phyloP scores from a whole-genome alignment of 1,284 basidiomycete genomes.

The Thecaphora thlaspeos region DNA sequence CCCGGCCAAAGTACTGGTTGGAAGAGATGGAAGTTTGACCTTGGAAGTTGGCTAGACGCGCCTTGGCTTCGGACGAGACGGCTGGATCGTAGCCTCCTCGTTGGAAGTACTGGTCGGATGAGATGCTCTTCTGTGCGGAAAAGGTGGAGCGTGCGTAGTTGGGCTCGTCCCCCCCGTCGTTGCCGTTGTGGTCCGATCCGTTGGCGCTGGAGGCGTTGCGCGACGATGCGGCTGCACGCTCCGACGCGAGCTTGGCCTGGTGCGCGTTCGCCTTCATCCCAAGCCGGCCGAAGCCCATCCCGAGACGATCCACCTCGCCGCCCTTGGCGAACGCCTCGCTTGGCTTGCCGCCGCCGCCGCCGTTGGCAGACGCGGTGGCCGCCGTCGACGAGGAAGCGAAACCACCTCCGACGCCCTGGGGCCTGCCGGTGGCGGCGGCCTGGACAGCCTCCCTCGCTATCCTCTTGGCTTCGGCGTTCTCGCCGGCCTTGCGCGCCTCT shows the following conservation, averaged over 20 bases:
- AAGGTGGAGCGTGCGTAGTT: conserved; percentile 87
- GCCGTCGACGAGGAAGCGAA: conserved; percentile 5
- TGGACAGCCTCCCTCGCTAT: conserved; percentile 44
- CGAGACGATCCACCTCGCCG: conserved; percentile 67
- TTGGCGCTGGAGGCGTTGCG: conserved; percentile 1
- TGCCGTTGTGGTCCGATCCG: conserved; percentile 12
- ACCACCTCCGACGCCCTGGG: not conserved
- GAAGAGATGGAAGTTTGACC: conserved; percentile 93
- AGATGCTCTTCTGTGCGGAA: conserved; percentile 80
- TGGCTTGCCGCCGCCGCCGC: too few relatives aligned
- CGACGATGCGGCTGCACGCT: conserved; percentile 30
- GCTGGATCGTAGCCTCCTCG: conserved; percentile 81
- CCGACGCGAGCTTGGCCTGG: conserved; percentile 37
- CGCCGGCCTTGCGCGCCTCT: conserved; percentile 24
- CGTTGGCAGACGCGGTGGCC: too few relatives aligned
- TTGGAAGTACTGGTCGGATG: conserved; percentile 96
- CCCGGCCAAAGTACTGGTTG: conserved; percentile 70
- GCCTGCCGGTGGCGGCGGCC: conserved; percentile 25
- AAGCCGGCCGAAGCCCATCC: conserved; percentile 78
- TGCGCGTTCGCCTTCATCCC: conserved; percentile 61
- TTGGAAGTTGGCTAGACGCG: conserved; percentile 78
- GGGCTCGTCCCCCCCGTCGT: conserved; percentile 61
- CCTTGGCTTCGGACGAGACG: conserved; percentile 73
- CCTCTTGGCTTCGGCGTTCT: conserved; percentile 37
- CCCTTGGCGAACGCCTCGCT: conserved; percentile 56